Conservation (phyloP, 306 rosid genomes). For the Hippophae rhamnoides region DNA sequence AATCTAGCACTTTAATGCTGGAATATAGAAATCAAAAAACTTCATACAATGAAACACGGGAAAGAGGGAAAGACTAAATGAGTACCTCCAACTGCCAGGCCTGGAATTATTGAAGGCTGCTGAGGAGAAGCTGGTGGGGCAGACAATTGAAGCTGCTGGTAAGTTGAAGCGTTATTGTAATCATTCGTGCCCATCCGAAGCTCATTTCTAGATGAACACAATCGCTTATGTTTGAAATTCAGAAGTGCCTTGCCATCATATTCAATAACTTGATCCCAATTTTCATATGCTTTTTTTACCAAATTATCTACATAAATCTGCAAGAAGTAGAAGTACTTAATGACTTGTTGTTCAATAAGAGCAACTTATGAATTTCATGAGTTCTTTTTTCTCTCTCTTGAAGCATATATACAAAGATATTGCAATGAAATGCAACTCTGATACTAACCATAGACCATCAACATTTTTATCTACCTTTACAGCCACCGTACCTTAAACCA, state of each 20-base stretch:
- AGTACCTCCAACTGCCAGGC: conserved; percentile 56
- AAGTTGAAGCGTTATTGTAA: conserved; percentile 41
- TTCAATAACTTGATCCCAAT: conserved; percentile 85
- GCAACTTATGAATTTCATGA: too few relatives aligned
- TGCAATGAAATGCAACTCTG: too few relatives aligned
- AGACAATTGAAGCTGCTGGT: conserved; percentile 36
- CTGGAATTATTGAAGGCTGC: conserved; percentile 45
- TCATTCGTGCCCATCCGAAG: conserved; percentile 33
- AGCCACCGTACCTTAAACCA: too few relatives aligned
- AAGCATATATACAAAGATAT: too few relatives aligned
- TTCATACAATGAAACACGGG: too few relatives aligned
- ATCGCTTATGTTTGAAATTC: conserved; percentile 36
- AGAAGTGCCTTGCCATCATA: conserved; percentile 87
- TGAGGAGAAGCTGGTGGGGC: conserved; percentile 34
- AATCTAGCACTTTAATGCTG: too few relatives aligned
- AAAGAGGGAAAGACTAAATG: conserved; percentile 7
- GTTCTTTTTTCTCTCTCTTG: too few relatives aligned
- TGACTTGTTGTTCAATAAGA: too few relatives aligned
- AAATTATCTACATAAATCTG: conserved; percentile 85
- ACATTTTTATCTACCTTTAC: too few relatives aligned
- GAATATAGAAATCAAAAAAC: too few relatives aligned
- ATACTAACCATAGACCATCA: too few relatives aligned
- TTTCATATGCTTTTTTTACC: conserved; percentile 92
- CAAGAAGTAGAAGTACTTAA: neutral
- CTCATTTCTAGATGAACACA: conserved; percentile 41